Evolutionary conservation across 441 rosid genomes (phyloP), one percentile per base, ranked within the genome.

Genomic region (Brassica balearica): DNA sequence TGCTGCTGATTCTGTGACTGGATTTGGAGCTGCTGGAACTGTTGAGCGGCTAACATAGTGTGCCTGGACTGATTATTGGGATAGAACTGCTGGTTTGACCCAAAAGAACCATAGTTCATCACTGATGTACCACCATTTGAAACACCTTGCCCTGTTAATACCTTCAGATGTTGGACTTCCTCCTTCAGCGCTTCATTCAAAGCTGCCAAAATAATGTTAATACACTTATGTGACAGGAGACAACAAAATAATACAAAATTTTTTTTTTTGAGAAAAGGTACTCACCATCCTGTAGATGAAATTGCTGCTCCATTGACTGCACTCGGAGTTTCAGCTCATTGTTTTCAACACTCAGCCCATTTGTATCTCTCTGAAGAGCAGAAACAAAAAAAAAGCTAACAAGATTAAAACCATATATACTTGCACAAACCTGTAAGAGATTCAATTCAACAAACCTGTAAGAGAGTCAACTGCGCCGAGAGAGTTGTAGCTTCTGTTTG

Each of bases 381-480:
- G 23, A 55, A 55, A 17, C 23, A 1, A 7, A 53, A 53, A 15
- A 15, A 41, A 41, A 6, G 36, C 36, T 32, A 48, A 14, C 10
- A 56, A 56, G 61, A 8, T 17, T 56, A 56, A 56, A 19, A 56
- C 25, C 61, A 56, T 53, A 53, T 3, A 36, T 46, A 51, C 56
- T 51, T 5, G 59, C 59, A 15, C 10, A 15, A 53, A 53, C 22
- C 58, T 51, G 19, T 14, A 14, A 2, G 14, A 51, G 59, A 53
- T 53, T 6, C 59, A 53, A 53, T 53, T 6, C 59, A 53, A 6
- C 59, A 14, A 53, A 53, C 59, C 59, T 53, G 60, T 19, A 55
- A 55, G 23, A 55, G 60, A 55, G 60, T 17, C 60, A 55, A 17
- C 60, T 55, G 60, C 23, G 60, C 60, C 17, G 60, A 55, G 60